phyloP scores from a whole-genome alignment of 352 stramenopile genomes.

The Pythium brachiatum region DNA sequence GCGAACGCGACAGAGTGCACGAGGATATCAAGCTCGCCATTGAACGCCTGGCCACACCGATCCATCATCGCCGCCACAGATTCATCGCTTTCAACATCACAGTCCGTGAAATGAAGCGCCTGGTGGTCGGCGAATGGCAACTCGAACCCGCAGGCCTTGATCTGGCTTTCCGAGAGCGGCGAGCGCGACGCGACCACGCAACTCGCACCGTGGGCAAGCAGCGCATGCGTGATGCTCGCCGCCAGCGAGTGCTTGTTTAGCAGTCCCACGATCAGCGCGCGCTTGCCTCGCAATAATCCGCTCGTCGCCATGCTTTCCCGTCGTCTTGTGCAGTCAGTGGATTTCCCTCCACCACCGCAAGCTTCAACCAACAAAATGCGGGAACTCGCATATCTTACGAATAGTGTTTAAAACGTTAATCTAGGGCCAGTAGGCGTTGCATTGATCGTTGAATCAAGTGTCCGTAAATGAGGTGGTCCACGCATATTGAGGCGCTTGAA shows the following conservation, averaged over 20 bases:
- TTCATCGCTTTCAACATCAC: conserved; percentile 68
- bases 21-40: conserved; percentile 75
- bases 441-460: not conserved
- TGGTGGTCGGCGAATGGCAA: conserved; percentile 17
- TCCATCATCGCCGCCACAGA: conserved; percentile 55
- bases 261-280: conserved; percentile 83
- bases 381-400: conserved; percentile 5
- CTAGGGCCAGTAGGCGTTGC: too few species aligned
- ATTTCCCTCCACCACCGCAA: conserved; percentile 16
- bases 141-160: conserved; percentile 51
- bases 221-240: conserved; percentile 58
- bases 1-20: conserved; percentile 92
- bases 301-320: not conserved
- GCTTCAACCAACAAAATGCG: conserved; percentile 27
- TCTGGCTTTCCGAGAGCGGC: conserved; percentile 42
- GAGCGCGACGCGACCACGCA: conserved; percentile 75
- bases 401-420: conserved; percentile 19
- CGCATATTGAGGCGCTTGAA: conserved; percentile 11
- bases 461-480: conserved; percentile 7
- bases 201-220: conserved; percentile 62
- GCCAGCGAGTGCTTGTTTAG: conserved; percentile 91
- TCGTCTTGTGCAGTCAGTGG: not conserved
- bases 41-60: conserved; percentile 37
- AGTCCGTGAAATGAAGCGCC: conserved; percentile 51
- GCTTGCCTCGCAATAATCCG: conserved; percentile 55